A percentile compares a stretch with the other conserved stretches of the same genome.
Evolutionary conservation across 306 rosid species (phyloP).

Genomic region (Bauhinia variegata): DNA sequence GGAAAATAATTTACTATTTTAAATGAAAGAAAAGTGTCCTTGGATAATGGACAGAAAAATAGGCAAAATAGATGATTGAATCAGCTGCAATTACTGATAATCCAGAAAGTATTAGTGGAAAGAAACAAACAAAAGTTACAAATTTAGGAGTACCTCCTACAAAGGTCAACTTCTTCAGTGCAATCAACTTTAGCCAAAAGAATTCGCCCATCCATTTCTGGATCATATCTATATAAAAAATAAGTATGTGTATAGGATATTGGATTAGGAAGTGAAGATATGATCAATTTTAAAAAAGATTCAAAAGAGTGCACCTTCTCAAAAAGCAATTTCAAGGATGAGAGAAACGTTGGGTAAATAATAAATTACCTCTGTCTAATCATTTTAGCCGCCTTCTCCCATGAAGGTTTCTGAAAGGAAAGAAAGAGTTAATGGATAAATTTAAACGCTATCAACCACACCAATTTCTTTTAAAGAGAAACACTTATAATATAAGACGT

Average conservation of each 20-base stretch:
- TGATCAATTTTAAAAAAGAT: conserved; percentile 14
- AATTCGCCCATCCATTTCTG: conserved; percentile 90
- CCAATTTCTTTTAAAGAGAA: conserved; percentile 34
- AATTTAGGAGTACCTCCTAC: conserved; percentile 67
- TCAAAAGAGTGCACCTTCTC: conserved; percentile 19
- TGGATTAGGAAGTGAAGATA: conserved; percentile 27
- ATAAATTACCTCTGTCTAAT: conserved; percentile 75
- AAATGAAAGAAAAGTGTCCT: background rate
- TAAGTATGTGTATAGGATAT: conserved; percentile 27
- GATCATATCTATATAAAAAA: conserved; percentile 73
- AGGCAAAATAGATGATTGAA: background rate
- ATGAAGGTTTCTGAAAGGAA: conserved; percentile 84
- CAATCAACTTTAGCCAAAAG: conserved; percentile 85
- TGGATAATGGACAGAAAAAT: background rate
- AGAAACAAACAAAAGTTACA: conserved; percentile 21
- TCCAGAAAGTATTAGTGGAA: background rate
- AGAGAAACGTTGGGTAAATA: conserved; percentile 34
- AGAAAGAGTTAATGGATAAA: conserved; percentile 31
- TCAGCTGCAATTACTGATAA: conserved; percentile 16
- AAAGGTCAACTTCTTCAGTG: conserved; percentile 75
- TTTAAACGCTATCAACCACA: conserved; percentile 24
- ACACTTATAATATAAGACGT: background rate
- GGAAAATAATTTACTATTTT: background rate
- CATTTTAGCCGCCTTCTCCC: conserved; percentile 89
- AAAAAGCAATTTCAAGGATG: conserved; percentile 34